A percentile compares a stretch with the other conserved stretches of the same genome.
Conservation (phyloP, 768 basidiomycete species). For the Trametes coccinea region DNA sequence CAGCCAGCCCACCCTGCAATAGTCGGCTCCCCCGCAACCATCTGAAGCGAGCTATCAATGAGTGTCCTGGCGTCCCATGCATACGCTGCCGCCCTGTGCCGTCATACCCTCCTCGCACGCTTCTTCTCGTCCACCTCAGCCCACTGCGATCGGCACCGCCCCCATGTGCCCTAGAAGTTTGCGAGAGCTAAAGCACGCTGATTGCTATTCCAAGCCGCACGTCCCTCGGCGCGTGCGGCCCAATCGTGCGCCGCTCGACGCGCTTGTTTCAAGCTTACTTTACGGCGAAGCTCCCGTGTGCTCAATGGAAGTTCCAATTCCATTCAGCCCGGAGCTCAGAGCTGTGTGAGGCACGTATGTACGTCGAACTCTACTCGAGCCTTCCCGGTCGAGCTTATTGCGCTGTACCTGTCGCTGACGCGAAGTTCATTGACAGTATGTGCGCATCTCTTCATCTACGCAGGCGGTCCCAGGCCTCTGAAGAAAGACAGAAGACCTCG, state of each 20-base stretch:
- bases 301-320: neutral
- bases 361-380: neutral
- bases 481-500: neutral
- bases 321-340: neutral
- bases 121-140: neutral
- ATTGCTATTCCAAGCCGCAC: constrained; percentile 5
- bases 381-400: neutral
- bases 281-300: neutral
- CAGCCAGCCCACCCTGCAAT: too few species aligned
- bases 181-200: constrained; percentile 1
- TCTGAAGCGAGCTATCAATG: too few species aligned
- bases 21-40: too few species aligned
- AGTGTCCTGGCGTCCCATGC: too few species aligned
- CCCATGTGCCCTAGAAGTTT: constrained; percentile 8
- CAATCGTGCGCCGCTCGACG: neutral
- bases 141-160: neutral
- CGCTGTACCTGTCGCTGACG: neutral
- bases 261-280: neutral
- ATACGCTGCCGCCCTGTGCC: neutral
- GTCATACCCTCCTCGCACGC: neutral
- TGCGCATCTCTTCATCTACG: neutral
- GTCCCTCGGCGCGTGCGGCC: constrained; percentile 1
- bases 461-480: too few species aligned
- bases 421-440: too few species aligned
- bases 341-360: constrained; percentile 3